phyloP scores from a whole-genome alignment of 75 land plant genomes.

The Cupressus sempervirens region DNA sequence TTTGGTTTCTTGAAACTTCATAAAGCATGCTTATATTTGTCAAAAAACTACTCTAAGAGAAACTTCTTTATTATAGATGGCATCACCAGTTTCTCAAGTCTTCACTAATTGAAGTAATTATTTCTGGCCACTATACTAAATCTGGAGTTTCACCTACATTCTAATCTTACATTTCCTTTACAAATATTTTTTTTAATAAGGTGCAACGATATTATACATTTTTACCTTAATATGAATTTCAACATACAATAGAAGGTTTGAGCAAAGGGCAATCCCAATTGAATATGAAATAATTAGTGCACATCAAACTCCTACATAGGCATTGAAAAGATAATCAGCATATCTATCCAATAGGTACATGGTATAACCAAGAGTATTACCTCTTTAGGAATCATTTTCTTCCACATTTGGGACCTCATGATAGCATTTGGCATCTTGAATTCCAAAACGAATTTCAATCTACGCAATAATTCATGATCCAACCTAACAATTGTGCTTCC shows the following conservation, averaged over 20 bases:
- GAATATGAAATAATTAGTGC: not conserved
- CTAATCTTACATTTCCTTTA: not conserved
- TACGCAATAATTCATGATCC: conserved; percentile 17
- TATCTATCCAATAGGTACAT: not conserved
- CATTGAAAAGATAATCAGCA: not conserved
- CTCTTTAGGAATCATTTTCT: conserved; percentile 30
- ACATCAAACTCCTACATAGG: not conserved
- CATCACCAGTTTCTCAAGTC: too few relatives aligned
- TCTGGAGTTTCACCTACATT: not conserved
- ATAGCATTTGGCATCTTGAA: conserved; percentile 28
- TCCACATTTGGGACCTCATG: conserved; percentile 24
- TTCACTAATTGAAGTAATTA: not conserved
- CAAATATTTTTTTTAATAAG: not conserved
- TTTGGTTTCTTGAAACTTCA: too few relatives aligned
- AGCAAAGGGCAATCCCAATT: not conserved
- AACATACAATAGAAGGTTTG: not conserved
- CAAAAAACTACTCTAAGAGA: too few relatives aligned
- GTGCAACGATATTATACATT: not conserved
- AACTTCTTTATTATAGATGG: too few relatives aligned
- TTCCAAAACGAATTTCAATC: conserved; percentile 26
- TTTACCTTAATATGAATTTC: not conserved
- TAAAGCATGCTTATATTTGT: too few relatives aligned
- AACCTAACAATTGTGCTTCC: conserved; percentile 24
- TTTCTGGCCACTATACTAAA: not conserved
- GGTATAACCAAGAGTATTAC: not conserved